Percentiles rank a stretch among this genome's conserved stretches.
Conservation (phyloP, 208 protist species). For the Trypanosoma avium region DNA sequence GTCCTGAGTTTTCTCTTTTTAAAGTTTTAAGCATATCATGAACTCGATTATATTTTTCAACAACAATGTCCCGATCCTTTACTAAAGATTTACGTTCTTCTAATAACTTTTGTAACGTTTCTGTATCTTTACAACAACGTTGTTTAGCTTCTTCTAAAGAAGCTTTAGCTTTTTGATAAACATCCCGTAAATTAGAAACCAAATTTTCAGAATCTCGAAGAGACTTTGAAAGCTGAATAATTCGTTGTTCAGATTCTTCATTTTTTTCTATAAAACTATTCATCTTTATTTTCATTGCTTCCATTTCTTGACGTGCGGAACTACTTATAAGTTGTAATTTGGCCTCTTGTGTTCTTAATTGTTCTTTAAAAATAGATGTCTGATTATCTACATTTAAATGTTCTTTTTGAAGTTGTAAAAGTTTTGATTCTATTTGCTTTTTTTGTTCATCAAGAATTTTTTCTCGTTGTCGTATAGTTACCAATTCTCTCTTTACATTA, state of each 20-base stretch:
- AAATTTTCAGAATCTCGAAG: conserved; percentile 34
- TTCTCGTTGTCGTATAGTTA: conserved; percentile 2
- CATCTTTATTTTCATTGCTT: conserved; percentile 43
- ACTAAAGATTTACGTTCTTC: conserved; percentile 52
- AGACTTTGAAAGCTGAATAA: conserved; percentile 29
- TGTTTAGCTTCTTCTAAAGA: conserved; percentile 66
- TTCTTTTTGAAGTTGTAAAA: conserved; percentile 20
- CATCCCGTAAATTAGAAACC: conserved; percentile 30
- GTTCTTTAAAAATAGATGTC: conserved; percentile 19
- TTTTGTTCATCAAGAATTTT: conserved; percentile 18
- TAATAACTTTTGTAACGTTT: conserved; percentile 57
- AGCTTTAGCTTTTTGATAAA: conserved; percentile 32
- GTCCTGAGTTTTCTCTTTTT: conserved; percentile 45
- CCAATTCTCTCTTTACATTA: conserved; percentile 32
- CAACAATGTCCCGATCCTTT: conserved; percentile 67
- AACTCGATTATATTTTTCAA: conserved; percentile 84
- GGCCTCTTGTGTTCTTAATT: conserved; percentile 29
- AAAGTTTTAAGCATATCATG: conserved; percentile 63
- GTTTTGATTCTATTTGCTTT: conserved; percentile 4
- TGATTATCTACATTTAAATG: conserved; percentile 12
- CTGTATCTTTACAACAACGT: conserved; percentile 51
- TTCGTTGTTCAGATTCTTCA: conserved; percentile 36
- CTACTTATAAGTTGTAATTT: conserved; percentile 35
- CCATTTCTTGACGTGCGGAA: conserved; percentile 44
- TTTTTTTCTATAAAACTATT: conserved; percentile 56